Conservation (phyloP, 441 rosid species). For the Populus trichocarpa region DNA sequence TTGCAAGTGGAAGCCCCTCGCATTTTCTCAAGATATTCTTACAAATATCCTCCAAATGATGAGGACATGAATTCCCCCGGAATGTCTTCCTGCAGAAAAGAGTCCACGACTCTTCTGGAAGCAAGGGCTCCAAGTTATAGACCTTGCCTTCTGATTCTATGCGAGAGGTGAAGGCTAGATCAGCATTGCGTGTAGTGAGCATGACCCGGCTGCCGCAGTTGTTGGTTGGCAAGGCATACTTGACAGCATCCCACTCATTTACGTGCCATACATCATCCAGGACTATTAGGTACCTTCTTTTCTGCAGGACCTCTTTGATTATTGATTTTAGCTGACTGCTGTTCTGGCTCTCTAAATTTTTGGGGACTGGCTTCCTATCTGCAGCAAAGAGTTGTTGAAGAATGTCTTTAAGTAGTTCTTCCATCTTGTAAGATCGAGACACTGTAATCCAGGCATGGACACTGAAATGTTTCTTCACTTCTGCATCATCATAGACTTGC, state of each 20-base stretch:
- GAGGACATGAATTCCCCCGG: conserved; percentile 19
- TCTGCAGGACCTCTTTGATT: conserved; percentile 4
- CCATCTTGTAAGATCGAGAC: conserved; percentile 15
- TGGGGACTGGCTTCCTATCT: conserved; percentile 1
- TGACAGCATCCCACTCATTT: conserved; percentile 17
- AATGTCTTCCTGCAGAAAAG: conserved; percentile 32
- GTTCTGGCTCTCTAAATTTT: not conserved
- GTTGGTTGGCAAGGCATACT: conserved; percentile 11
- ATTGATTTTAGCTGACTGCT: not conserved
- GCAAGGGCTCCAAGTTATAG: conserved; percentile 16
- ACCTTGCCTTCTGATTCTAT: conserved; percentile 3
- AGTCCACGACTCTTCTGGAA: conserved; percentile 21
- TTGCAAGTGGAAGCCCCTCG: conserved; percentile 37
- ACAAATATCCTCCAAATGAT: conserved; percentile 19
- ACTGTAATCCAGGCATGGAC: conserved; percentile 19
- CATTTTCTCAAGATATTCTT: conserved; percentile 25
- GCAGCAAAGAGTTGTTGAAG: conserved; percentile 7
- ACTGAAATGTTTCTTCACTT: conserved; percentile 10
- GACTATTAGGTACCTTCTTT: conserved; percentile 16
- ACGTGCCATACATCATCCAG: conserved; percentile 22
- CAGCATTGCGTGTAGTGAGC: conserved; percentile 16
- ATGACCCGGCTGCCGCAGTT: conserved; percentile 15
- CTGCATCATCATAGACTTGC: conserved; percentile 13
- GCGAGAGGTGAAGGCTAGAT: conserved; percentile 10
- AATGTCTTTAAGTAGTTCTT: conserved; percentile 13